Conservation (phyloP, 257 asterid species). For the Solanum rostratum region DNA sequence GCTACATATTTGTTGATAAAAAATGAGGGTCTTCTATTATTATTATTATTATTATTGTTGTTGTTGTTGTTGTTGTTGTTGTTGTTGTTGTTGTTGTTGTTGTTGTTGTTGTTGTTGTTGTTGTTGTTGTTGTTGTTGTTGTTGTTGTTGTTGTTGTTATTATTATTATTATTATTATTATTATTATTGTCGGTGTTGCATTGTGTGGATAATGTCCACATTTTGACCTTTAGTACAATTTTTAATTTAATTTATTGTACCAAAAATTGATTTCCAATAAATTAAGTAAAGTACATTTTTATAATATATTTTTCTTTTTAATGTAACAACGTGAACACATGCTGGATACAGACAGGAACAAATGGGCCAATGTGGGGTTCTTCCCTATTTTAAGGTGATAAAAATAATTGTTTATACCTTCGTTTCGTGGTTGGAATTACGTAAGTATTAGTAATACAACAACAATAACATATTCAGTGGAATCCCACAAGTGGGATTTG, state of each 20-base stretch:
- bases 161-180: neutral
- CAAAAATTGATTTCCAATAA: neutral
- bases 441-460: no score
- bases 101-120: no score
- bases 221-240: conserved; percentile 21
- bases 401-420: neutral
- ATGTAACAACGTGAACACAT: neutral
- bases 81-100: no score
- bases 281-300: neutral
- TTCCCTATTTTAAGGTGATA: neutral
- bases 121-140: no score
- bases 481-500: no score
- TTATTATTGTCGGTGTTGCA: conserved; percentile 33
- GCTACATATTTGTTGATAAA: no score
- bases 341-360: conserved; percentile 12
- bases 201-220: conserved; percentile 2
- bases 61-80: no score
- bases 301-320: neutral
- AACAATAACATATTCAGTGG: no score
- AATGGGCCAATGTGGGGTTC: neutral
- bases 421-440: neutral
- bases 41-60: no score
- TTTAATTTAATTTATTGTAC: neutral
- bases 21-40: neutral
- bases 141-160: no score